These are phyloP conservation scores for Elsinoe fawcettii DNA, from an alignment of 2,329 filamentous ascomycete genomes.

Conservation along the genomic window DNA sequence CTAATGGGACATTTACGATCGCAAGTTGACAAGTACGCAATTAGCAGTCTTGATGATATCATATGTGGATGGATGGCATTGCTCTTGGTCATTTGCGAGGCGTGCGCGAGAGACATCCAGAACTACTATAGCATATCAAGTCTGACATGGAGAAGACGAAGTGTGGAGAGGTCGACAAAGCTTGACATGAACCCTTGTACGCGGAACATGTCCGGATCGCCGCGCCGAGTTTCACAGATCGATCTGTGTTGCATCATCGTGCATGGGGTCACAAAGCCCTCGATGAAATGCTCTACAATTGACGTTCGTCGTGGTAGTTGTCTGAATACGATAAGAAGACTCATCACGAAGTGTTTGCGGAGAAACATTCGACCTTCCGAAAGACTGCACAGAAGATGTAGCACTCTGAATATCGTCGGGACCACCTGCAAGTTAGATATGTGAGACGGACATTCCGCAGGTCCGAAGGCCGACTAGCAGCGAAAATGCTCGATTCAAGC, in stretches of 20 bases:
- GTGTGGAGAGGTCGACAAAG: too few relatives aligned
- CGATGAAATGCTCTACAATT: neutral
- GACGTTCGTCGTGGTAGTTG: neutral
- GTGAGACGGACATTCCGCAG: neutral
- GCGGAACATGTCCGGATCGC: neutral
- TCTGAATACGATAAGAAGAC: neutral
- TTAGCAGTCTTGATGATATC: too few relatives aligned
- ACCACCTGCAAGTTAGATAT: neutral
- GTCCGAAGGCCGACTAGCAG: neutral
- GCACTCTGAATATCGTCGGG: neutral
- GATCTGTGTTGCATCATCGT: neutral
- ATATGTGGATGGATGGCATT: too few relatives aligned
- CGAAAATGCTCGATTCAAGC: neutral
- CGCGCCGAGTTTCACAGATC: neutral
- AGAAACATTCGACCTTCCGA: neutral
- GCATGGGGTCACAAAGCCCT: neutral
- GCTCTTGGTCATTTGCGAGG: too few relatives aligned
- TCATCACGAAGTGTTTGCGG: neutral
- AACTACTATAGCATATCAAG: too few relatives aligned
- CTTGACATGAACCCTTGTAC: neutral
- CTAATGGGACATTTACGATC: too few relatives aligned
- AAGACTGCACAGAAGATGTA: neutral
- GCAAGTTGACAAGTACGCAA: too few relatives aligned
- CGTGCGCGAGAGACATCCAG: too few relatives aligned
- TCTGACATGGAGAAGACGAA: too few relatives aligned